Conservation (phyloP, 176 grass and related monocot species). For the Triticum dicoccoides region DNA sequence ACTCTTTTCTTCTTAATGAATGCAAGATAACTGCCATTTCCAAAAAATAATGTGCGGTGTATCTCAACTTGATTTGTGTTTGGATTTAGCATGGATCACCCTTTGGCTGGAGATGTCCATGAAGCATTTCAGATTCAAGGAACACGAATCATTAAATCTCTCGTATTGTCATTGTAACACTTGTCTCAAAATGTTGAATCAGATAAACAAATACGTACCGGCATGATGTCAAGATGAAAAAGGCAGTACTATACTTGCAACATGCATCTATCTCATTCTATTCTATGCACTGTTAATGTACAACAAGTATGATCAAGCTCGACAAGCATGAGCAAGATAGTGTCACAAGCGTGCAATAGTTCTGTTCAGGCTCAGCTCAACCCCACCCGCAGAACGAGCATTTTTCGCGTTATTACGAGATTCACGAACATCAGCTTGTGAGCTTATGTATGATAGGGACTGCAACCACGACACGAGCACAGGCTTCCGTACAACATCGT, state of each 20-base stretch:
- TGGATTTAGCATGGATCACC: background rate
- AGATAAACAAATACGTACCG: background rate
- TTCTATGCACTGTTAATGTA: background rate
- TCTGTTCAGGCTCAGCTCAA: conserved; percentile 29
- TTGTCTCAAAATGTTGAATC: too few relatives aligned
- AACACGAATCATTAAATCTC: background rate
- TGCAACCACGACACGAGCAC: conserved; percentile 88
- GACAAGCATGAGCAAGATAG: background rate
- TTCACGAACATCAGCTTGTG: conserved; percentile 7
- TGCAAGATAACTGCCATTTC: too few relatives aligned
- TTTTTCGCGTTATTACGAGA: background rate
- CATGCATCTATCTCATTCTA: background rate
- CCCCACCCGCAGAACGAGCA: background rate
- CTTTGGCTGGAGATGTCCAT: background rate
- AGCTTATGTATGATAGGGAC: conserved; percentile 83
- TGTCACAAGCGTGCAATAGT: conserved; percentile 33
- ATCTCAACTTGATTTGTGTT: background rate
- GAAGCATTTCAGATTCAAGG: background rate
- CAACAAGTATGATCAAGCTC: background rate
- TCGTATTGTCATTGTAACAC: background rate
- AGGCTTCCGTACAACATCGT: conserved; percentile 82
- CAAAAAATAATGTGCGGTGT: background rate
- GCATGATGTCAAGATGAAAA: background rate
- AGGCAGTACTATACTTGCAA: background rate
- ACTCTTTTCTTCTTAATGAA: too few relatives aligned